phyloP scores from a whole-genome alignment of 805 yeast genomes.

The Saccharomycopsis oosterbeekiorum region DNA sequence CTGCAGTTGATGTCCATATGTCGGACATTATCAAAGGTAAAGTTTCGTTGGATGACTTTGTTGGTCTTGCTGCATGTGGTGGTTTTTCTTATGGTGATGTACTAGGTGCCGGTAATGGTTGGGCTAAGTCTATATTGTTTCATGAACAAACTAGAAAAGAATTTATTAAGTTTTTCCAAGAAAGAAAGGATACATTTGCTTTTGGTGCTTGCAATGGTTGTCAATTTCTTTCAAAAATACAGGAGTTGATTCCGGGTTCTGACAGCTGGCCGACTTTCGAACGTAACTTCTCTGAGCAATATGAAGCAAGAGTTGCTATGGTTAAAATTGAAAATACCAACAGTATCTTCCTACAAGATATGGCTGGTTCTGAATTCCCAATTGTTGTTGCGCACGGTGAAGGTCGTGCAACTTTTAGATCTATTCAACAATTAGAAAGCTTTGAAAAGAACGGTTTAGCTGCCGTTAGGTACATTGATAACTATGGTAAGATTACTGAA shows the following conservation, averaged over 20 bases:
- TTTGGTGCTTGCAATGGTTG: constrained; percentile 99
- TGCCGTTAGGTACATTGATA: constrained; percentile 78
- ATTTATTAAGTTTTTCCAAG: constrained; percentile 73
- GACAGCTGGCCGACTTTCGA: constrained; percentile 95
- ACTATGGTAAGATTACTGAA: constrained; percentile 77
- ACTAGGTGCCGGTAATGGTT: constrained; percentile 96
- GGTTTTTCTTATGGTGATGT: constrained; percentile 99
- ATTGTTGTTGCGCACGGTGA: constrained; percentile 99
- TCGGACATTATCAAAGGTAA: constrained; percentile 73
- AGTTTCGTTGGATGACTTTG: constrained; percentile 66
- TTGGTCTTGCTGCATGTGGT: constrained; percentile 96
- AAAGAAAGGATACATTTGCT: constrained; percentile 86
- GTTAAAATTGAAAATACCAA: constrained; percentile 58
- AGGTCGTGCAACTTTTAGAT: constrained; percentile 74
- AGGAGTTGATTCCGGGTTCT: constrained; percentile 83
- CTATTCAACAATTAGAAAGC: constrained; percentile 33
- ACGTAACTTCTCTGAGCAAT: constrained; percentile 85
- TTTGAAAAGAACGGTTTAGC: constrained; percentile 47
- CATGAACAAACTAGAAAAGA: constrained; percentile 67
- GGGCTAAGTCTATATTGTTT: constrained; percentile 95
- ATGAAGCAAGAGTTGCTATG: constrained; percentile 90
- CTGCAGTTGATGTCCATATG: constrained; percentile 93
- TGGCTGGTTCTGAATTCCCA: constrained; percentile 91
- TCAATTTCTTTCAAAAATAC: constrained; percentile 84
- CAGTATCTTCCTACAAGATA: constrained; percentile 70